These are phyloP conservation scores for Trichoderma virens DNA, from an alignment of 495 filamentous ascomycete genomes.

Conservation along the genomic window DNA sequence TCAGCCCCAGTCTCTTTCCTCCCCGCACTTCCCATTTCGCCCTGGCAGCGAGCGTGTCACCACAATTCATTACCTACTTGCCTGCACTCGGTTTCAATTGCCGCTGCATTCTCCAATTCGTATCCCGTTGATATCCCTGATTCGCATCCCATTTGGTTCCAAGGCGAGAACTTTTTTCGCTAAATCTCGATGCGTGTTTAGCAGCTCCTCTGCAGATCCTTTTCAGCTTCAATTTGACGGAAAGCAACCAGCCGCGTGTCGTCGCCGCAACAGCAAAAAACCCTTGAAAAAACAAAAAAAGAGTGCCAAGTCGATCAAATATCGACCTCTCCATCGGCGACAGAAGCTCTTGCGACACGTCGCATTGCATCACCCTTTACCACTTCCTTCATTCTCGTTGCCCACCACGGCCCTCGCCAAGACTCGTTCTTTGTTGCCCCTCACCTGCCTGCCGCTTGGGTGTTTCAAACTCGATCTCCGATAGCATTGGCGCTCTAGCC, in stretches of 20 bases:
- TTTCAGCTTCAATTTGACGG: neutral
- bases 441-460: conserved; percentile 21
- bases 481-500: conserved; percentile 22
- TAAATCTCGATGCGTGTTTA: neutral
- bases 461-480: conserved; percentile 14
- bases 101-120: neutral
- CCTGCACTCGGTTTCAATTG: neutral
- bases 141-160: neutral
- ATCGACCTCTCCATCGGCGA: neutral
- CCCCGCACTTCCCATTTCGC: conserved; percentile 6
- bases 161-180: neutral
- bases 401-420: conserved; percentile 40
- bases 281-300: too few relatives aligned
- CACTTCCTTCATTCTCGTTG: conserved; percentile 18
- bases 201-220: neutral
- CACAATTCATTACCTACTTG: neutral
- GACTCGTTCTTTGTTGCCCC: conserved; percentile 21
- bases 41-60: conserved; percentile 10
- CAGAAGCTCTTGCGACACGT: neutral
- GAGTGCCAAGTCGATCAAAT: neutral
- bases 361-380: neutral
- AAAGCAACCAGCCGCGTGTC: neutral
- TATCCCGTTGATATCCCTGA: neutral
- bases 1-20: conserved; percentile 6
- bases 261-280: neutral